phyloP scores from a whole-genome alignment of 768 basidiomycete genomes.

The Chalciporus sphaerocephalus region DNA sequence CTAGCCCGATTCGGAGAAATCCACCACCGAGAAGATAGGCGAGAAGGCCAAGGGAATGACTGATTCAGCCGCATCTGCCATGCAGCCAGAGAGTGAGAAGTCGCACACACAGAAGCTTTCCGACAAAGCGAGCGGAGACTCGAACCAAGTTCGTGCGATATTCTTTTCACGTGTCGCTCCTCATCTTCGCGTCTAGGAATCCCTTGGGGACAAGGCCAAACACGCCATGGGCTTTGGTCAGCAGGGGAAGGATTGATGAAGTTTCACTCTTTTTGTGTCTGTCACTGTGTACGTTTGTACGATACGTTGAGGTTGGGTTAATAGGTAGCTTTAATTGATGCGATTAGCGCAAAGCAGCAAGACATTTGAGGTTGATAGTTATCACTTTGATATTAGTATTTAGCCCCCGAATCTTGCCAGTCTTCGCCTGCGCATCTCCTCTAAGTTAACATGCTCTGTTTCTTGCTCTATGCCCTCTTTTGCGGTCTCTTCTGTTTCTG shows the following conservation, averaged over 20 bases:
- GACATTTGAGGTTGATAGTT: no score
- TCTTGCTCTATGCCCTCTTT: constrained; percentile 12
- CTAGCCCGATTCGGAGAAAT: constrained; percentile 59
- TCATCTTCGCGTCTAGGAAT: constrained; percentile 3
- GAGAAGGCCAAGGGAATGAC: constrained; percentile 46
- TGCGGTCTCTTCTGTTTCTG: constrained; percentile 34
- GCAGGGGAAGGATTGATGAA: neutral
- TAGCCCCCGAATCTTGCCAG: constrained; percentile 60
- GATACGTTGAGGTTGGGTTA: neutral
- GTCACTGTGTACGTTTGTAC: neutral
- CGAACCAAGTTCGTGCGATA: constrained; percentile 35
- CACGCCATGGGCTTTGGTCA: constrained; percentile 7
- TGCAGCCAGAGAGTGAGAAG: constrained; percentile 55
- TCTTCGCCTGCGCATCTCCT: constrained; percentile 63
- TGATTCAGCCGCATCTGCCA: constrained; percentile 45
- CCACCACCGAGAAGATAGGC: constrained; percentile 45
- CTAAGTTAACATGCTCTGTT: constrained; percentile 45
- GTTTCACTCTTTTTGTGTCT: neutral
- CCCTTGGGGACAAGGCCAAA: constrained; percentile 15
- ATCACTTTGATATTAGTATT: no score
- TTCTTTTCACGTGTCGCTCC: neutral
- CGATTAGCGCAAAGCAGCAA: no score
- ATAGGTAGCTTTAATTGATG: neutral
- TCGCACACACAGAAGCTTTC: constrained; percentile 45
- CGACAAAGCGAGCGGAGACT: constrained; percentile 46